Conservation (phyloP, 2,329 filamentous ascomycete genomes). For the Paecilomyces dactylethromorphus region DNA sequence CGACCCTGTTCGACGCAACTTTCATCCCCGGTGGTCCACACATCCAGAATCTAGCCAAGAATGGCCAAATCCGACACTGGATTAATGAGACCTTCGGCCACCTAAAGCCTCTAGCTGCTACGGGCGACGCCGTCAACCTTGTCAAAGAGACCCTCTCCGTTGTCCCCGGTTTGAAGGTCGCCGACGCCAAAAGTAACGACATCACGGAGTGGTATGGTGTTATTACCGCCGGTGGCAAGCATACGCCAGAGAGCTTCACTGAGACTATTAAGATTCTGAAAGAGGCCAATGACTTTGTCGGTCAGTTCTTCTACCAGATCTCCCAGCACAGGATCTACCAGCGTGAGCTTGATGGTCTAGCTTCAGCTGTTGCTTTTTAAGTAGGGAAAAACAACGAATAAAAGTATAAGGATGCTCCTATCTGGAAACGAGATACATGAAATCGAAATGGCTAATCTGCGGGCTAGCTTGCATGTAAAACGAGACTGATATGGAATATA, state of each 20-base stretch:
- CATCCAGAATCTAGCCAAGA: slow-evolving; percentile 58
- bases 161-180: slow-evolving; percentile 44
- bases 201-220: slow-evolving; percentile 69
- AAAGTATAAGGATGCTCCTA: not conserved
- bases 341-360: slow-evolving; percentile 66
- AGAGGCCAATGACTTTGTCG: slow-evolving; percentile 62
- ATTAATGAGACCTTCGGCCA: slow-evolving; percentile 76
- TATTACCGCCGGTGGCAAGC: slow-evolving; percentile 55
- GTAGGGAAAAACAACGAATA: not conserved
- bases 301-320: slow-evolving; percentile 63
- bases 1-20: slow-evolving; percentile 68
- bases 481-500: not conserved
- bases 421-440: not conserved
- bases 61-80: slow-evolving; percentile 69
- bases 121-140: slow-evolving; percentile 63
- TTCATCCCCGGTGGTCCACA: slow-evolving; percentile 62
- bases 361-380: slow-evolving; percentile 62
- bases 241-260: slow-evolving; percentile 51
- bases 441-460: not conserved
- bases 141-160: slow-evolving; percentile 43
- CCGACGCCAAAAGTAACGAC: slow-evolving; percentile 39
- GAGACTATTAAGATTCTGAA: slow-evolving; percentile 59
- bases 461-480: not conserved
- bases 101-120: slow-evolving; percentile 70
- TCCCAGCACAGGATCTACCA: slow-evolving; percentile 68